Evolutionary conservation across 2,329 filamentous ascomycete species (phyloP).

Genomic region (Penicillium frequentans): DNA sequence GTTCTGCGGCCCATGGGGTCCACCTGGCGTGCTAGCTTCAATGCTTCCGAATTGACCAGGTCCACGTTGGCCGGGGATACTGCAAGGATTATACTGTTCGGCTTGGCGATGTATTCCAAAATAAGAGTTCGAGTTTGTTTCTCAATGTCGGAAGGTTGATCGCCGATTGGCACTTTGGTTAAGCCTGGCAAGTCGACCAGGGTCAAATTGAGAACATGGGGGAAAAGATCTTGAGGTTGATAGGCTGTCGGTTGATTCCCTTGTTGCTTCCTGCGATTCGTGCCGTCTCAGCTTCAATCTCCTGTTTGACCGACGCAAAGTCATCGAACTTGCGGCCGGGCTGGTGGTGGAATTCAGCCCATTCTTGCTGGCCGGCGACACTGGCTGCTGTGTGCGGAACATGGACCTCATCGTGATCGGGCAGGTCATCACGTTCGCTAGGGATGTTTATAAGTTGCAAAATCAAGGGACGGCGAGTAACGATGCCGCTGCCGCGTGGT

Average conservation of each 20-base stretch:
- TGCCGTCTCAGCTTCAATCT: slow-evolving; percentile 95
- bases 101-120: slow-evolving; percentile 97
- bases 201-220: slow-evolving; percentile 92
- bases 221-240: slow-evolving; percentile 98
- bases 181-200: slow-evolving; percentile 93
- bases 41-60: slow-evolving; percentile 94
- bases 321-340: slow-evolving; percentile 86
- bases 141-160: slow-evolving; percentile 96
- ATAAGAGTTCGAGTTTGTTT: slow-evolving; percentile 97
- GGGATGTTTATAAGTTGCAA: slow-evolving; percentile 98
- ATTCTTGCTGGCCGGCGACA: slow-evolving; percentile 67
- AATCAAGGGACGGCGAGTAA: slow-evolving; percentile 90
- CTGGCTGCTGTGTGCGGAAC: slow-evolving; percentile 76
- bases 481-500: slow-evolving; percentile 93
- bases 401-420: slow-evolving; percentile 63
- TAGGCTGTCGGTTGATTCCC: slow-evolving; percentile 94
- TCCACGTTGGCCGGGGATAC: slow-evolving; percentile 98
- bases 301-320: slow-evolving; percentile 88
- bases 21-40: slow-evolving; percentile 95
- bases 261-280: slow-evolving; percentile 96
- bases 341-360: slow-evolving; percentile 96
- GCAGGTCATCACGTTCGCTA: slow-evolving; percentile 67
- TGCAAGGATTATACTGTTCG: slow-evolving; percentile 95
- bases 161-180: slow-evolving; percentile 97
- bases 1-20: slow-evolving; percentile 92